Percentiles rank a stretch among this genome's conserved stretches.
phyloP scores from a whole-genome alignment of 1,284 basidiomycete species.

The Tylopilus sp. region DNA sequence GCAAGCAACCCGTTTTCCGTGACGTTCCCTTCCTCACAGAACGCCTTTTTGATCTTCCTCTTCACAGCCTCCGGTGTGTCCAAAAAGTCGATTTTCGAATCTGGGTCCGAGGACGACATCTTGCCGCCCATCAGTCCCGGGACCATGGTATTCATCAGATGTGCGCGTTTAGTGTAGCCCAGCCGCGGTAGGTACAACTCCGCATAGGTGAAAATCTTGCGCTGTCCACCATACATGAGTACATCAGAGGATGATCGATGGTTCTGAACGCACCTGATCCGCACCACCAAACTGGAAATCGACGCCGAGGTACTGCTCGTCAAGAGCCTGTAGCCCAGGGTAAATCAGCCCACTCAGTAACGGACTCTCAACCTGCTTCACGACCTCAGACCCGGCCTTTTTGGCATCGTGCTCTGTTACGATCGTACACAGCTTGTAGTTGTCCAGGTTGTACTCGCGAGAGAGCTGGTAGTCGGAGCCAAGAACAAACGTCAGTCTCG shows the following conservation, averaged over 20 bases:
- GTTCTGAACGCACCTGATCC: constrained; percentile 78
- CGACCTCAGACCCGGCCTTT: constrained; percentile 99
- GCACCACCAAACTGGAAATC: constrained; percentile 99
- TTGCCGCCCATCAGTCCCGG: constrained; percentile 96
- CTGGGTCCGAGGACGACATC: constrained; percentile 98
- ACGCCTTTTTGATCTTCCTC: constrained; percentile 93
- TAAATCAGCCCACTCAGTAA: constrained; percentile 94
- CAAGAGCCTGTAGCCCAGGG: constrained; percentile 96
- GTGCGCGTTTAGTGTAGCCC: constrained; percentile 95
- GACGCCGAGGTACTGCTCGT: constrained; percentile 96
- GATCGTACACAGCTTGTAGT: constrained; percentile 90
- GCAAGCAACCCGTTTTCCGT: constrained; percentile 93
- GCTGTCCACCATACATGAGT: constrained; percentile 55
- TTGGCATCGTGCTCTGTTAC: constrained; percentile 98
- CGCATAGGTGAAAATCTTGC: constrained; percentile 99
- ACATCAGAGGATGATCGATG: constrained; percentile 2
- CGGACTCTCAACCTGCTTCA: constrained; percentile 97
- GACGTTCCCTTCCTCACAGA: constrained; percentile 95
- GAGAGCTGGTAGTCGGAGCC: constrained; percentile 95
- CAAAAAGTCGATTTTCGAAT: constrained; percentile 98
- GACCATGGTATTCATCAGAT: constrained; percentile 99
- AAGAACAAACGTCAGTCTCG: constrained; percentile 87
- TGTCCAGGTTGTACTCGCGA: constrained; percentile 94
- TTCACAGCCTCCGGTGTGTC: constrained; percentile 88
- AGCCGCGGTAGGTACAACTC: constrained; percentile 95